Percentiles rank a stretch among this genome's conserved stretches.
Conservation (phyloP, 495 filamentous ascomycete genomes). For the Chaetomium cochliodes region DNA sequence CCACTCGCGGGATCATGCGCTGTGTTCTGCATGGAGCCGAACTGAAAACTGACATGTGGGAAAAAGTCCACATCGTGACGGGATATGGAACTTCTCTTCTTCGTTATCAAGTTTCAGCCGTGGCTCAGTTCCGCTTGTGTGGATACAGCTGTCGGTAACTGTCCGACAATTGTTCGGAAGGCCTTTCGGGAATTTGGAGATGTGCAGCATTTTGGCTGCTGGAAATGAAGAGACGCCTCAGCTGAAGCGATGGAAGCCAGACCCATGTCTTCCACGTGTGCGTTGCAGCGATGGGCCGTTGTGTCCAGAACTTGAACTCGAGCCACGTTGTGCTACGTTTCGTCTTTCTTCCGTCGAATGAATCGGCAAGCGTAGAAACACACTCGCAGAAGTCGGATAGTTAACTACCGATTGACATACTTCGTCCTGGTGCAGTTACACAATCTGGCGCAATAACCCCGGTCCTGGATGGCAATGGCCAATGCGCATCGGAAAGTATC, state of each 20-base stretch:
- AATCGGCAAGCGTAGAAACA: too few relatives aligned
- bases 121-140: neutral
- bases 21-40: constrained; percentile 13
- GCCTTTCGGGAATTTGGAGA: neutral
- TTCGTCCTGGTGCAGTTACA: too few relatives aligned
- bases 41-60: constrained; percentile 9
- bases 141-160: neutral
- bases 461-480: too few relatives aligned
- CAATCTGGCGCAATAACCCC: too few relatives aligned
- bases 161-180: neutral
- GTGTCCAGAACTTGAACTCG: too few relatives aligned
- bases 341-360: neutral
- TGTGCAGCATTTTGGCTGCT: too few relatives aligned
- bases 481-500: too few relatives aligned
- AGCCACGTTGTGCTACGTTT: neutral
- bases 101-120: neutral
- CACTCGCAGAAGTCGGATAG: too few relatives aligned
- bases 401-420: too few relatives aligned
- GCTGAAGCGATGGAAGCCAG: neutral
- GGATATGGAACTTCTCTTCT: neutral
- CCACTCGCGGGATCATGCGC: constrained; percentile 13
- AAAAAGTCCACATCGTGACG: neutral
- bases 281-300: too few relatives aligned
- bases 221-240: neutral
- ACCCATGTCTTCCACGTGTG: constrained; percentile 14